Evolutionary conservation across 345 rosid species (phyloP).

Genomic region (Viola odorata): DNA sequence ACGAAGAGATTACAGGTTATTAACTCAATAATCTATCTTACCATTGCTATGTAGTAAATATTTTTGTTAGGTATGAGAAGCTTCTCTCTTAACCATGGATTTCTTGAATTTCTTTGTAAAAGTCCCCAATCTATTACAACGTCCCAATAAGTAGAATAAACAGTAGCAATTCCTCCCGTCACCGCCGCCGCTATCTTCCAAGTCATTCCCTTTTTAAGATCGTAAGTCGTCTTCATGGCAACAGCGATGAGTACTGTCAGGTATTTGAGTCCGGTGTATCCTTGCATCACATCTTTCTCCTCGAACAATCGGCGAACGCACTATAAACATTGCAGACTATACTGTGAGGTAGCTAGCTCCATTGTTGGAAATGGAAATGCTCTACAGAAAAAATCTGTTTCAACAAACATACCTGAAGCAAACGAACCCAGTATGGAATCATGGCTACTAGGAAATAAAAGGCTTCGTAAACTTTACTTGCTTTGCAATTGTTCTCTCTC

Average conservation of each 20-base stretch:
- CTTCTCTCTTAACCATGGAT: conserved; percentile 84
- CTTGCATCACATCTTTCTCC: conserved; percentile 43
- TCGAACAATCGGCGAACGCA: conserved; percentile 58
- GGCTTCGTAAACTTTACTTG: conserved; percentile 35
- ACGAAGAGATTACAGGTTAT: background rate
- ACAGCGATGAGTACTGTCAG: conserved; percentile 56
- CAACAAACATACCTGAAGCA: conserved; percentile 55
- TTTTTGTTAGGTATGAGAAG: conserved; percentile 45
- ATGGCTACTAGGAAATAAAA: conserved; percentile 50
- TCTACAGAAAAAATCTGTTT: too few species aligned
- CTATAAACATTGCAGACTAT: conserved; percentile 28
- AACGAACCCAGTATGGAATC: conserved; percentile 68
- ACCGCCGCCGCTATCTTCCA: conserved; percentile 47
- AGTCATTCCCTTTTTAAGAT: conserved; percentile 19
- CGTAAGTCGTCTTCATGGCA: conserved; percentile 37
- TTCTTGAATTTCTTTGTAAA: conserved; percentile 43
- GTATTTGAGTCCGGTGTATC: conserved; percentile 50
- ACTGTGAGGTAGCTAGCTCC: background rate
- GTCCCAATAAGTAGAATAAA: conserved; percentile 62
- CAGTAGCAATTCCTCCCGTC: conserved; percentile 48
- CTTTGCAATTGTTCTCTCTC: conserved; percentile 43
- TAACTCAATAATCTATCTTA: conserved; percentile 19
- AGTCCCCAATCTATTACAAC: conserved; percentile 78
- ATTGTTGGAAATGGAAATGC: too few species aligned
- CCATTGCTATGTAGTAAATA: conserved; percentile 66